A percentile compares a stretch with the other conserved stretches of the same genome.
These are phyloP conservation scores for Dioscorea alata DNA, from an alignment of 106 monocot genomes.

Conservation along the genomic window DNA sequence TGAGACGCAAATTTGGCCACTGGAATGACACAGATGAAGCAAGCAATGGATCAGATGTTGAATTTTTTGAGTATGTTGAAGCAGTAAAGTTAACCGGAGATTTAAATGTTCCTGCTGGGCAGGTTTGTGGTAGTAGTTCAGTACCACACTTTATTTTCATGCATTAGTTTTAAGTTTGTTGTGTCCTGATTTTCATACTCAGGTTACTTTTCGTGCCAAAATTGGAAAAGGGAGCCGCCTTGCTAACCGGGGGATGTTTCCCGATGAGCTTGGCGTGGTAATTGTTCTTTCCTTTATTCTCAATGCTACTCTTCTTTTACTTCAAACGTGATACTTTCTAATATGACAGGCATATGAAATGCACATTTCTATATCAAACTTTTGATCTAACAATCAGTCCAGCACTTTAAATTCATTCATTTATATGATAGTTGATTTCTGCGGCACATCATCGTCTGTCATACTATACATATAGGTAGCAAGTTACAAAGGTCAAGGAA, in stretches of 20 bases:
- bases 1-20: constrained; percentile 76
- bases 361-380: too few species aligned
- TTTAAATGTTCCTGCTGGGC: constrained; percentile 88
- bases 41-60: constrained; percentile 31
- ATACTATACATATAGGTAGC: constrained; percentile 36
- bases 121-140: constrained; percentile 32
- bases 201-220: constrained; percentile 97
- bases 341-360: too few species aligned
- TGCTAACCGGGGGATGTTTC: constrained; percentile 61
- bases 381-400: too few species aligned
- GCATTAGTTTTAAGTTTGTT: background rate
- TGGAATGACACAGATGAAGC: constrained; percentile 53
- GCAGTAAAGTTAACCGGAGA: constrained; percentile 92
- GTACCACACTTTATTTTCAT: too few species aligned
- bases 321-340: background rate
- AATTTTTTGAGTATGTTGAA: constrained; percentile 95
- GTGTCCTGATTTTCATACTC: constrained; percentile 3
- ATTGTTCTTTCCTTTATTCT: constrained; percentile 2
- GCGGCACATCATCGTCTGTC: too few species aligned
- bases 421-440: too few species aligned
- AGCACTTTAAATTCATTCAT: too few species aligned
- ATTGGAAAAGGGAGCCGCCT: constrained; percentile 69
- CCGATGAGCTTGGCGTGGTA: constrained; percentile 97
- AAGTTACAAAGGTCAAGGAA: constrained; percentile 82
- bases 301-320: background rate